These are phyloP conservation scores for Baeospora myosura DNA, from an alignment of 1,284 basidiomycete species.

Conservation along the genomic window DNA sequence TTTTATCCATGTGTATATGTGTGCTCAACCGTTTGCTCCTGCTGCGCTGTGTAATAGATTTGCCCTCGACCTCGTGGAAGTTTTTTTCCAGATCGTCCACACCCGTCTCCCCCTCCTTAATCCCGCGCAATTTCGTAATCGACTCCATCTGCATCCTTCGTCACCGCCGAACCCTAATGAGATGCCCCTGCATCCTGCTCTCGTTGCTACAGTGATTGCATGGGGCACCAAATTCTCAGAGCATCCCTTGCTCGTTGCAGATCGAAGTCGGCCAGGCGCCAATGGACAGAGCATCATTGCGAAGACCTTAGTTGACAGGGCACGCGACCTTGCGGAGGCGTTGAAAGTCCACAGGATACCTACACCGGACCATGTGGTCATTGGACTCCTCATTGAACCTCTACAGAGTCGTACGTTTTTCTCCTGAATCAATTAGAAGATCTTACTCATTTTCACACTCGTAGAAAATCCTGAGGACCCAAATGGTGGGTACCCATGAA, in stretches of 20 bases:
- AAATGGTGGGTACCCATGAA: constrained; percentile 35
- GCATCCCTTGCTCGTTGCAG: constrained; percentile 71
- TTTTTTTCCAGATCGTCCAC: constrained; percentile 85
- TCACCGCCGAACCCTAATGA: constrained; percentile 22
- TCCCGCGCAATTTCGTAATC: constrained; percentile 65
- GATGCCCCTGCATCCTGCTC: constrained; percentile 55
- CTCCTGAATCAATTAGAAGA: neutral
- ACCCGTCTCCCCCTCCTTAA: constrained; percentile 76
- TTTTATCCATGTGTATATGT: constrained; percentile 6
- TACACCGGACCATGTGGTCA: constrained; percentile 75
- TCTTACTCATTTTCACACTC: neutral
- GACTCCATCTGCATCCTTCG: constrained; percentile 43
- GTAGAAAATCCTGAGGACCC: constrained; percentile 64
- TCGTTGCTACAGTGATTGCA: constrained; percentile 83
- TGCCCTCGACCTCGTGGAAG: constrained; percentile 81
- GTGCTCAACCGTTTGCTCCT: constrained; percentile 2
- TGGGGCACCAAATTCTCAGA: constrained; percentile 92
- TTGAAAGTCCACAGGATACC: constrained; percentile 78
- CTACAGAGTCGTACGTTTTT: constrained; percentile 69
- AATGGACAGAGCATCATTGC: constrained; percentile 70
- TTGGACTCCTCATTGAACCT: constrained; percentile 69
- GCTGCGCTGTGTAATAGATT: constrained; percentile 45
- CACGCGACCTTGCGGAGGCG: constrained; percentile 77
- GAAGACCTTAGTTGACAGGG: constrained; percentile 70
- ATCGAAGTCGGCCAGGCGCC: constrained; percentile 53